Percentiles rank a stretch among this genome's conserved stretches.
Conservation (phyloP, 169 alveolate species). For the Prorocentrum cordatum region DNA sequence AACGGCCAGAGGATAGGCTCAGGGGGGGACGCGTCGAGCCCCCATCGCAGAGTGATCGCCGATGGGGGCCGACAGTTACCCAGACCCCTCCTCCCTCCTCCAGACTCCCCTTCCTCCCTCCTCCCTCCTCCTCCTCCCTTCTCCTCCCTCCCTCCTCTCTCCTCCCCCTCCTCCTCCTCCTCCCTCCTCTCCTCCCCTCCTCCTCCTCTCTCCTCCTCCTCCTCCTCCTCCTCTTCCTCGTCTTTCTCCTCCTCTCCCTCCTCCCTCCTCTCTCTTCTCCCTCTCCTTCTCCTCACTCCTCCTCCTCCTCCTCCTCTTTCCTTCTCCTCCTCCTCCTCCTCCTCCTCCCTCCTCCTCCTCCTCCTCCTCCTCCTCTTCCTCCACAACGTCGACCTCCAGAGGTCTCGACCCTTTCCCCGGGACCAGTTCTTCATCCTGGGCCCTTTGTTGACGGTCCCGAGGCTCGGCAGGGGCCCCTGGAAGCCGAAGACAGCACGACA, state of each 20-base stretch:
- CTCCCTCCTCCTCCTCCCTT: neutral
- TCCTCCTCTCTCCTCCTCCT: neutral
- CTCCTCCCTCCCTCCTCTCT: neutral
- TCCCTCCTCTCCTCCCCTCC: neutral
- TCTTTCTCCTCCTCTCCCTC: neutral
- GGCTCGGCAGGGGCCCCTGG: no score
- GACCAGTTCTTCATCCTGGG: no score
- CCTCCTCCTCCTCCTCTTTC: neutral
- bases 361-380: neutral
- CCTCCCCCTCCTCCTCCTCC: neutral
- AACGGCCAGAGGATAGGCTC: no score
- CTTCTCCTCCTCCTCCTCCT: neutral
- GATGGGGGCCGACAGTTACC: no score
- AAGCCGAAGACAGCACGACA: no score
- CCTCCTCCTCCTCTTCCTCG: neutral
- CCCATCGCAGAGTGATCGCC: no score
- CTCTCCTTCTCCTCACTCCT: neutral
- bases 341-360: neutral
- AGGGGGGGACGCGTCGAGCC: no score
- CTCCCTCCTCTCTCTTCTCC: neutral
- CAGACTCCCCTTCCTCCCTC: neutral
- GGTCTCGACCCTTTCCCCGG: no score
- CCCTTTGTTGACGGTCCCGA: no score
- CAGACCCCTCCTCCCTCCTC: neutral
- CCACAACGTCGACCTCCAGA: neutral